These are phyloP conservation scores for Xylaria cubensis DNA, from an alignment of 495 filamentous ascomycete species.

Conservation along the genomic window DNA sequence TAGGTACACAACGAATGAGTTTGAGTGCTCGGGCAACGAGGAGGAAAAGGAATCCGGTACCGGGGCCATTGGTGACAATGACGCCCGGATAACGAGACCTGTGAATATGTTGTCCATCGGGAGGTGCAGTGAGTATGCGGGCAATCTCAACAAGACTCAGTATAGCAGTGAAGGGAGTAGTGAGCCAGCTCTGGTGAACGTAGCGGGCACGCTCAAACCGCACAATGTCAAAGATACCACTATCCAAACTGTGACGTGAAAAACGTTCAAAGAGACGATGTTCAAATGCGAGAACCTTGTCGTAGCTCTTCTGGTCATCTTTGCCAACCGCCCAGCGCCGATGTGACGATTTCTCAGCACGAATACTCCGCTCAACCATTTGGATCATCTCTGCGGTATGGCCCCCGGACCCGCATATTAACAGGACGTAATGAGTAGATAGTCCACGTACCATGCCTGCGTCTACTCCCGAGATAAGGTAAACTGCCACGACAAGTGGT, in stretches of 20 bases:
- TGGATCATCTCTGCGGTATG: slow-evolving; percentile 94
- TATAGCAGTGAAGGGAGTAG: slow-evolving; percentile 62
- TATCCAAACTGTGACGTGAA: slow-evolving; percentile 25
- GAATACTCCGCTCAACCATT: slow-evolving; percentile 64
- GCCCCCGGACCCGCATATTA: slow-evolving; percentile 90
- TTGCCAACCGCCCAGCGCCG: slow-evolving; percentile 82
- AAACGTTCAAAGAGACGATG: slow-evolving; percentile 34
- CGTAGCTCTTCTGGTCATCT: slow-evolving; percentile 74
- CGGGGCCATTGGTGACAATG: slow-evolving; percentile 88
- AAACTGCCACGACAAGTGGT: not conserved
- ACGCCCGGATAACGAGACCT: slow-evolving; percentile 58
- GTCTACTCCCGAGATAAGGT: not conserved
- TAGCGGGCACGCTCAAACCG: slow-evolving; percentile 72
- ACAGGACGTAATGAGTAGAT: slow-evolving; percentile 68
- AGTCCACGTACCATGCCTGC: slow-evolving; percentile 12
- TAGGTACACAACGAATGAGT: slow-evolving; percentile 57
- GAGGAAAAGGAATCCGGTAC: slow-evolving; percentile 80
- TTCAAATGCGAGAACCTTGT: slow-evolving; percentile 47
- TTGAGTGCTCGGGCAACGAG: slow-evolving; percentile 71
- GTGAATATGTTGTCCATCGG: slow-evolving; percentile 41
- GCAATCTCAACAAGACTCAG: slow-evolving; percentile 64
- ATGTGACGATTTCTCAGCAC: slow-evolving; percentile 58
- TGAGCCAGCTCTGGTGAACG: slow-evolving; percentile 78
- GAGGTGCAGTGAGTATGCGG: slow-evolving; percentile 45
- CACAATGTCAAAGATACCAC: slow-evolving; percentile 61